phyloP scores from a whole-genome alignment of 1,284 basidiomycete genomes.

The Cystobasidium sp. region DNA sequence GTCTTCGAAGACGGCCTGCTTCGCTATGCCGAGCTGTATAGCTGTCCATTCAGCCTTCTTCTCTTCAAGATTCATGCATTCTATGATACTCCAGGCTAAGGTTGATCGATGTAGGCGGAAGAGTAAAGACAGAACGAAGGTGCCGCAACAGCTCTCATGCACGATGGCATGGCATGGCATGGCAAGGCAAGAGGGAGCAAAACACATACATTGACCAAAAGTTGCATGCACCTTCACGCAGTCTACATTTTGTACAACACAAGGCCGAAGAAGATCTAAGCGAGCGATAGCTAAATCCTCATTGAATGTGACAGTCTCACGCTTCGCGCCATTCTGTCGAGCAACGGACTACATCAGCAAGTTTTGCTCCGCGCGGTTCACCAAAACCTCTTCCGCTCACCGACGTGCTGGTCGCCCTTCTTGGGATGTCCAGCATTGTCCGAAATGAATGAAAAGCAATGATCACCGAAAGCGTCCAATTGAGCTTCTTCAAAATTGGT shows the following conservation, averaged over 20 bases:
- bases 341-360: neutral
- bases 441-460: conserved; percentile 18
- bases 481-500: conserved; percentile 38
- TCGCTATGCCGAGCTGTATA: conserved; percentile 42
- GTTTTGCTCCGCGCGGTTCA: neutral
- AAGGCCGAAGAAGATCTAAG: too few relatives aligned
- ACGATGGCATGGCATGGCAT: too few relatives aligned
- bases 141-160: too few relatives aligned
- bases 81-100: neutral
- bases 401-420: conserved; percentile 26
- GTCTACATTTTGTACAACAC: too few relatives aligned
- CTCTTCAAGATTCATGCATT: neutral
- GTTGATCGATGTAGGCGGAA: too few relatives aligned
- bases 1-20: conserved; percentile 44
- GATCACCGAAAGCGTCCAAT: conserved; percentile 31
- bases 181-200: too few relatives aligned
- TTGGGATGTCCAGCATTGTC: neutral
- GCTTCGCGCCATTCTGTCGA: too few relatives aligned
- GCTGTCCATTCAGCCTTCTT: conserved; percentile 35
- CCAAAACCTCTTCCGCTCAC: neutral
- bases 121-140: too few relatives aligned
- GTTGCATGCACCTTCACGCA: too few relatives aligned
- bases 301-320: too few relatives aligned
- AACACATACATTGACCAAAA: too few relatives aligned
- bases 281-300: too few relatives aligned